Conservation (phyloP, 2,329 filamentous ascomycete species). For the Sporothrix protearum region DNA sequence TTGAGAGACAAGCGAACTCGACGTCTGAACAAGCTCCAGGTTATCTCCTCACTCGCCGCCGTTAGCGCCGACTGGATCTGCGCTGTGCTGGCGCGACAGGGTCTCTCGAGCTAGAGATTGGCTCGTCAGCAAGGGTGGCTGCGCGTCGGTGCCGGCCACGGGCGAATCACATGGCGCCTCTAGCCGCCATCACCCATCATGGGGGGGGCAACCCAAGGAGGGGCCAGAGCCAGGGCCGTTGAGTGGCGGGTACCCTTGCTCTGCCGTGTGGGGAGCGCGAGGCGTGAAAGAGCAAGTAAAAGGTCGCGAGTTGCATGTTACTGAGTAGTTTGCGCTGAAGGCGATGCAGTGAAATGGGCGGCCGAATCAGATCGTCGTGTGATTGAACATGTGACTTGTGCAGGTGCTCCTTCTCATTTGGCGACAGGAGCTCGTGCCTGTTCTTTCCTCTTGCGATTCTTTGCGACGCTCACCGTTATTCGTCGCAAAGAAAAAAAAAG, state of each 20-base stretch:
- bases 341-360: background rate
- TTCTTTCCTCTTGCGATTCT: background rate
- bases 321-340: background rate
- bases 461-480: slow-evolving; percentile 5
- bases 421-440: background rate
- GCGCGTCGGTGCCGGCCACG: slow-evolving; percentile 22
- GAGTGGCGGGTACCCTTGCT: slow-evolving; percentile 2
- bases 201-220: slow-evolving; percentile 14
- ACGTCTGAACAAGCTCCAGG: slow-evolving; percentile 8
- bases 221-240: slow-evolving; percentile 11
- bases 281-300: background rate
- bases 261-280: slow-evolving; percentile 11
- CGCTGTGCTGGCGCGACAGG: slow-evolving; percentile 27
- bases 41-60: too few relatives aligned
- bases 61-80: slow-evolving; percentile 29
- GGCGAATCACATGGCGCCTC: slow-evolving; percentile 28
- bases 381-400: slow-evolving; percentile 20
- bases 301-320: background rate
- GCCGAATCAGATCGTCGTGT: slow-evolving; percentile 17
- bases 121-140: slow-evolving; percentile 26
- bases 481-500: background rate
- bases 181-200: slow-evolving; percentile 26
- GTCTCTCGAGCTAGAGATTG: slow-evolving; percentile 27
- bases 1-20: background rate
- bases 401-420: background rate